Base-by-base conservation (phyloP, 805 yeast species). In the Suhomyces canberraensis region DNA sequence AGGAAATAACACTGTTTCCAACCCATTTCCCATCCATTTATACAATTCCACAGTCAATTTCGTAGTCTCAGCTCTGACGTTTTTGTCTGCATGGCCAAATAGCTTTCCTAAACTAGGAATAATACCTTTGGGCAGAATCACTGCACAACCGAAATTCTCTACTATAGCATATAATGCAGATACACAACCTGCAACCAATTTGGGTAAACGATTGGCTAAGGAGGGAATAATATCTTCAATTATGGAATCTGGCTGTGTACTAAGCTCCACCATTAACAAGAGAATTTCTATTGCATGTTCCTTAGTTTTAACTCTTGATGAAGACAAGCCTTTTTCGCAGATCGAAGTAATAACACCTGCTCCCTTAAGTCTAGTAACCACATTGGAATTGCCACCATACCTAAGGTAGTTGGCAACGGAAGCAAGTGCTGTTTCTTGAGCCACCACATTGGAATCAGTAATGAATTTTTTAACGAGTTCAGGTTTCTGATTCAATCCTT, bases 31-130 rank as follows among this genome's bases (percentile, higher is more conserved):
- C 55, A 84, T 71, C 84, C 93, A 85, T 39, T 78, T 76, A 56
- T 80, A 79, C 18, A 90, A 54, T 37, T 79, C 84, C 4, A 86
- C 77, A 0, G 89, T 69, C 45, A 91, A 66, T 29, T 71, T 67
- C 4, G 81, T 72, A 2, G 96, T 78, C 54, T 85, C 95, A 1
- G 79, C 75, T 52, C 98, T 76, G 6, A 93, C 96, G 37, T 77
- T 85, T 44, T 75, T 78, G 60, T 93, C 98, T 1, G 95, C 86
- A 59, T 90, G 95, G 3, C 78, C 81, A 52, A 88, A 88, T 33
- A 89, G 59, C 47, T 79, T 81, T 1, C 87, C 79, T 21, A 93
- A 60, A 7, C 50, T 52, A 17, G 79, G 75, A 18, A 87, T 53
- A 0, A 81, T 68, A 2, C 75, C 65, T 48, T 77, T 71, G 8